Conservation (phyloP, 1,284 basidiomycete species). For the Wolfiporia cocos region DNA sequence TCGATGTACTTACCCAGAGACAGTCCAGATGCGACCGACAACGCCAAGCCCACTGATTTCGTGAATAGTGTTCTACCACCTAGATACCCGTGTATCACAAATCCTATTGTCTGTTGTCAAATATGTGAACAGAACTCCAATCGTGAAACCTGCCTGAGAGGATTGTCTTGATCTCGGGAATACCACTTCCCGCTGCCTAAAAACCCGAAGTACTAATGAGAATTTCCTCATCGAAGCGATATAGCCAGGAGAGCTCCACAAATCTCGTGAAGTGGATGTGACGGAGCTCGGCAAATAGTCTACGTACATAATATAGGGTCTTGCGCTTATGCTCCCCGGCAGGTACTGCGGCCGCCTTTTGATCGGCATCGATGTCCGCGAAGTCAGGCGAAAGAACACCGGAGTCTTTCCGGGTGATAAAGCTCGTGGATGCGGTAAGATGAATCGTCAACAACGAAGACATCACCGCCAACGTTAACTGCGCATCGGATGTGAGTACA, state of each 20-base stretch:
- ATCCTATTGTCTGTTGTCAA: conserved; percentile 61
- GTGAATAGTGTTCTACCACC: conserved; percentile 86
- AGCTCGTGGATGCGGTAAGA: conserved; percentile 84
- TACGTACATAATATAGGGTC: conserved; percentile 76
- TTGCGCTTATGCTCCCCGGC: conserved; percentile 45
- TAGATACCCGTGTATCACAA: conserved; percentile 96
- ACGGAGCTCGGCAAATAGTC: no score
- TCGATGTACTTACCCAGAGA: conserved; percentile 72
- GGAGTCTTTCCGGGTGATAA: conserved; percentile 84
- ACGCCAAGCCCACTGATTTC: conserved; percentile 86
- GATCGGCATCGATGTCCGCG: conserved; percentile 21
- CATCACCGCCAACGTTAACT: conserved; percentile 67
- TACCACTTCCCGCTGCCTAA: conserved; percentile 91
- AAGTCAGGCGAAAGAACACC: conserved; percentile 58
- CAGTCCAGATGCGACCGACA: conserved; percentile 89
- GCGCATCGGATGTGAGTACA: no score
- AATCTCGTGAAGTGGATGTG: no score
- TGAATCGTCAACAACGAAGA: conserved; percentile 82
- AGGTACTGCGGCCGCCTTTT: conserved; percentile 16
- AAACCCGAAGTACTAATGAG: no score
- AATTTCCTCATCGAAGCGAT: no score
- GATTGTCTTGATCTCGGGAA: conserved; percentile 97
- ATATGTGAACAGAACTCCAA: no score
- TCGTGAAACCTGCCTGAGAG: conserved; percentile 65
- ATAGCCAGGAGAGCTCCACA: no score